phyloP scores from a whole-genome alignment of 441 rosid species.

The Corymbia calophylla region DNA sequence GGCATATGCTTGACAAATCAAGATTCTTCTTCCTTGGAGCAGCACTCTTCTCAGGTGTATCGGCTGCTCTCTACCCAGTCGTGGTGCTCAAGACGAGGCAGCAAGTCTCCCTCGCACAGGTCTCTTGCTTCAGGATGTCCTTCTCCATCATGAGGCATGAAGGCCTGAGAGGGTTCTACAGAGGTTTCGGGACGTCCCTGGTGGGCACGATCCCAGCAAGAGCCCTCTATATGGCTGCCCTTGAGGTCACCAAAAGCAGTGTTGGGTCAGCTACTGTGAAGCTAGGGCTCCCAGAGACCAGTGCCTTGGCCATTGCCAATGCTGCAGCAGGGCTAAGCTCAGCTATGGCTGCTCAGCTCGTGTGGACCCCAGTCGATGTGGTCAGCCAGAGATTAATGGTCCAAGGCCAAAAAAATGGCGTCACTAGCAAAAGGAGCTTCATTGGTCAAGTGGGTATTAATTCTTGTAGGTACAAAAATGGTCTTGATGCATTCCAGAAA shows the following conservation, averaged over 20 bases:
- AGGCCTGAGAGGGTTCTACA: constrained; percentile 59
- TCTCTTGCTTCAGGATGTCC: constrained; percentile 44
- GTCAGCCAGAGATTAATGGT: constrained; percentile 81
- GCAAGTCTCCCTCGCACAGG: constrained; percentile 42
- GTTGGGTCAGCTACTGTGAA: constrained; percentile 47
- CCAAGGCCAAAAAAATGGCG: constrained; percentile 33
- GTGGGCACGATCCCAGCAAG: constrained; percentile 77
- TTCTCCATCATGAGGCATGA: constrained; percentile 40
- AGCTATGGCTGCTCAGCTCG: constrained; percentile 72
- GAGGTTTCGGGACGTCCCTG: constrained; percentile 68
- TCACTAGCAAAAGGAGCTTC: constrained; percentile 9
- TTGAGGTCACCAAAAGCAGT: constrained; percentile 63
- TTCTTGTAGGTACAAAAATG: constrained; percentile 39
- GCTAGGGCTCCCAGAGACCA: constrained; percentile 47
- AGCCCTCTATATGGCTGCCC: constrained; percentile 58
- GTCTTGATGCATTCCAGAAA: constrained; percentile 58
- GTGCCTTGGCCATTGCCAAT: constrained; percentile 50
- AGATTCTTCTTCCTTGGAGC: constrained; percentile 69
- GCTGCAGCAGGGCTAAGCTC: constrained; percentile 64
- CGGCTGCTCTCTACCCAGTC: constrained; percentile 58
- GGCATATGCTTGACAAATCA: constrained; percentile 82
- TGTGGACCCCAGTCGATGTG: constrained; percentile 77
- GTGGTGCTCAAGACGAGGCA: constrained; percentile 66
- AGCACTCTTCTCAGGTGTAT: constrained; percentile 62
- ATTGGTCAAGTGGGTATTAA: background rate